These are phyloP conservation scores for Petasospora rhodanensis DNA, from an alignment of 1,139 yeast genomes.

Conservation along the genomic window DNA sequence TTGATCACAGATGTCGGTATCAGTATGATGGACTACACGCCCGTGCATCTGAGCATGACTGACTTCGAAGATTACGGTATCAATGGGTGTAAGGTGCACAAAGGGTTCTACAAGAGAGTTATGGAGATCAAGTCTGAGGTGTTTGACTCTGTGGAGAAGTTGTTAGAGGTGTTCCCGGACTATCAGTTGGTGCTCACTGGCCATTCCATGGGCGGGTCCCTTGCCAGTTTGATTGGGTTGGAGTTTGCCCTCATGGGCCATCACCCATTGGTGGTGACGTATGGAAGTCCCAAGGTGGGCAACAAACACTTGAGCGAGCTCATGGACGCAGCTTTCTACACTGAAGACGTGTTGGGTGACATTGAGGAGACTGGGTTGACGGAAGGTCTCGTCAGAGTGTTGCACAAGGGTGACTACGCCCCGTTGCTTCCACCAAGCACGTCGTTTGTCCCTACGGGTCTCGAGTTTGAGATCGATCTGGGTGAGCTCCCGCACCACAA, in stretches of 20 bases:
- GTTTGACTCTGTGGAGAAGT: slow-evolving; percentile 26
- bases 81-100: slow-evolving; percentile 50
- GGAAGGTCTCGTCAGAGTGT: slow-evolving; percentile 45
- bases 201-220: slow-evolving; percentile 72
- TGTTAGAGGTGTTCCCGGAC: slow-evolving; percentile 25
- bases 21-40: slow-evolving; percentile 18
- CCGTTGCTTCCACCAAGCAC: slow-evolving; percentile 53
- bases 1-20: slow-evolving; percentile 48
- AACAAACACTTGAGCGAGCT: slow-evolving; percentile 45
- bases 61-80: slow-evolving; percentile 28
- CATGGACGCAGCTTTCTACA: slow-evolving; percentile 45
- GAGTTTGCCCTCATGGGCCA: slow-evolving; percentile 52
- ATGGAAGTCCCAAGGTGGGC: slow-evolving; percentile 63
- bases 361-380: slow-evolving; percentile 19
- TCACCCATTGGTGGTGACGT: slow-evolving; percentile 50
- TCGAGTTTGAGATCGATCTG: slow-evolving; percentile 44
- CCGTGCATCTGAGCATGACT: slow-evolving; percentile 18
- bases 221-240: slow-evolving; percentile 56
- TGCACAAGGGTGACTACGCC: slow-evolving; percentile 53
- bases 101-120: slow-evolving; percentile 47
- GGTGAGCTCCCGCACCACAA: slow-evolving; percentile 43
- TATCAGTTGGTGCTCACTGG: slow-evolving; percentile 55
- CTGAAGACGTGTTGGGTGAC: slow-evolving; percentile 26
- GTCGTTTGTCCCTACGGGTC: slow-evolving; percentile 45
- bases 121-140: slow-evolving; percentile 34